phyloP scores from a whole-genome alignment of 2,329 filamentous ascomycete species.

The Dendrostoma leiphaemia region DNA sequence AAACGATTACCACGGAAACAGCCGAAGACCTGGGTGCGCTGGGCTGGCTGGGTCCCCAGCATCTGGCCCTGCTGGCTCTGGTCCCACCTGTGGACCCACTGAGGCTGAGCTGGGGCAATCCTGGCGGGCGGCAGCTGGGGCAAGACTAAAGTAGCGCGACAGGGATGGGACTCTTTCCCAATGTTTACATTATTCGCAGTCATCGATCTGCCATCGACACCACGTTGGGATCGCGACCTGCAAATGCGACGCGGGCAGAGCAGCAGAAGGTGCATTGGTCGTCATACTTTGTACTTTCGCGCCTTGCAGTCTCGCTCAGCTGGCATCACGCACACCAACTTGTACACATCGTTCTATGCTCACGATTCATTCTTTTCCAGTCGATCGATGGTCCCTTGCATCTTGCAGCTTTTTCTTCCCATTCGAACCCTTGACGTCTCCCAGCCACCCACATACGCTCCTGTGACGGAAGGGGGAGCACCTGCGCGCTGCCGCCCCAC shows the following conservation, averaged over 20 bases:
- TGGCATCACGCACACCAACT: background rate
- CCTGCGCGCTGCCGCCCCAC: slow-evolving; percentile 3
- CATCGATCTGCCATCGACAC: background rate
- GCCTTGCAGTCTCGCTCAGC: background rate
- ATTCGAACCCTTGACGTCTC: background rate
- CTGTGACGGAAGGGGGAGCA: background rate
- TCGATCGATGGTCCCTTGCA: background rate
- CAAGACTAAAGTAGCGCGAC: background rate
- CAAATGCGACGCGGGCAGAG: no score
- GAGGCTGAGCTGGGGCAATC: background rate
- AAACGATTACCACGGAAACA: slow-evolving; percentile 1
- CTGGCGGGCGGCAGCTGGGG: background rate
- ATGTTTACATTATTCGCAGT: background rate
- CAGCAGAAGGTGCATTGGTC: no score
- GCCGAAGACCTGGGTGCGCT: no score
- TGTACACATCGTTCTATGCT: background rate
- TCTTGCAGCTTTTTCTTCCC: background rate
- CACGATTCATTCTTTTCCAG: background rate
- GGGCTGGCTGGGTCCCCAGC: background rate
- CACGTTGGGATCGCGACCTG: no score
- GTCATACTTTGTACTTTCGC: no score
- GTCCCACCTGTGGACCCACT: background rate
- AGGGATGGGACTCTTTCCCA: background rate
- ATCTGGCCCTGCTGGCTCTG: no score
- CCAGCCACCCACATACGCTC: slow-evolving; percentile 5